phyloP scores from a whole-genome alignment of 2,329 filamentous ascomycete genomes.

The Trichoderma citrinoviride region DNA sequence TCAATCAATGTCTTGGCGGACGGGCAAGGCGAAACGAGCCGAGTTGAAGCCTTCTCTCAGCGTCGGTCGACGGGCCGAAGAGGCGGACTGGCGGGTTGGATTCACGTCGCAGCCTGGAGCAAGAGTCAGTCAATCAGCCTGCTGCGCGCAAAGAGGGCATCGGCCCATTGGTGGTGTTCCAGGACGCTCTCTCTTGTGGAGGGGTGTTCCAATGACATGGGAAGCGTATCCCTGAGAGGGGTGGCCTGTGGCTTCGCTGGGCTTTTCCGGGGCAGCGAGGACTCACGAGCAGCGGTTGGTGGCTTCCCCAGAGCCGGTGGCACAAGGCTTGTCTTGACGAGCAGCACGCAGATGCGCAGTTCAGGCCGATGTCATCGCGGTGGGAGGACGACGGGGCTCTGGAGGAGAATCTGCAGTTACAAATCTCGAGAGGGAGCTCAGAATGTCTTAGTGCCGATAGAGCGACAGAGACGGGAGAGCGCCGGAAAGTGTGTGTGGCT shows the following conservation, averaged over 20 bases:
- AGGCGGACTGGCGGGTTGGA: slow-evolving; percentile 4
- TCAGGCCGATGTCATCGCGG: slow-evolving; percentile 26
- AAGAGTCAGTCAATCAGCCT: slow-evolving; percentile 8
- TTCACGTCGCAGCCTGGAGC: slow-evolving; percentile 13
- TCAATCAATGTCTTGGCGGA: slow-evolving; percentile 1
- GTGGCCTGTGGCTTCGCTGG: slow-evolving; percentile 22
- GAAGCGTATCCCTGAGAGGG: slow-evolving; percentile 22
- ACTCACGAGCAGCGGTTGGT: slow-evolving; percentile 24
- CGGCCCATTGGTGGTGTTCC: not conserved
- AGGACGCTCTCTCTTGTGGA: slow-evolving; percentile 20
- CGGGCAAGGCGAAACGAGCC: slow-evolving; percentile 7
- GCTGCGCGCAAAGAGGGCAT: slow-evolving; percentile 6
- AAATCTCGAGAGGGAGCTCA: slow-evolving; percentile 24
- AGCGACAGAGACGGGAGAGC: slow-evolving; percentile 21
- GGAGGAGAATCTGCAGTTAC: slow-evolving; percentile 22
- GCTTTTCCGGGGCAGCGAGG: slow-evolving; percentile 11
- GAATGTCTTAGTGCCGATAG: slow-evolving; percentile 29
- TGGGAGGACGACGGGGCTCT: slow-evolving; percentile 22
- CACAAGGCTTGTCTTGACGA: not conserved
- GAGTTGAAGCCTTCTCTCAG: slow-evolving; percentile 5
- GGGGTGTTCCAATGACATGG: slow-evolving; percentile 18
- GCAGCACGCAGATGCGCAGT: slow-evolving; percentile 18
- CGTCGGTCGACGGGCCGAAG: slow-evolving; percentile 3
- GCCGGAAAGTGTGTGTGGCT: slow-evolving; percentile 24
- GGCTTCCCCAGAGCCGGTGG: slow-evolving; percentile 17